Percentiles rank a stretch among this genome's conserved stretches.
phyloP scores from a whole-genome alignment of 2,329 filamentous ascomycete genomes.

The Colletotrichum sp. region DNA sequence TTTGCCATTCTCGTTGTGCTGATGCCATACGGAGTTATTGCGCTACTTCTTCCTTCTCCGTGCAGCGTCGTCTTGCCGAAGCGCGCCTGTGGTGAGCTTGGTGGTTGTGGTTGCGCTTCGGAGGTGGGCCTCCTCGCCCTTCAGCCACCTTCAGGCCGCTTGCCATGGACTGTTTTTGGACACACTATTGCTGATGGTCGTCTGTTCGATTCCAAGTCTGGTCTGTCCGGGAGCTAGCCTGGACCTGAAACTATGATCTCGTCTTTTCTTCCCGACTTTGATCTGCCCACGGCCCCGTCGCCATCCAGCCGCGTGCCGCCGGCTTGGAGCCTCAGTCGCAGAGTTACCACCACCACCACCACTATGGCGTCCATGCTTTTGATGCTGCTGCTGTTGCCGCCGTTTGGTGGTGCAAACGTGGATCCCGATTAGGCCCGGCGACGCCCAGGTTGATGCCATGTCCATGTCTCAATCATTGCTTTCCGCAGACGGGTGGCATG shows the following conservation, averaged over 20 bases:
- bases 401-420: constrained; percentile 11
- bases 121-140: not conserved
- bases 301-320: constrained; percentile 8
- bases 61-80: constrained; percentile 17
- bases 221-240: constrained; percentile 13
- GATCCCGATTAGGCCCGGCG: constrained; percentile 14
- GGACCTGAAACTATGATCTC: constrained; percentile 20
- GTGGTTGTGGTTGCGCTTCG: constrained; percentile 4
- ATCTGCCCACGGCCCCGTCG: constrained; percentile 17
- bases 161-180: constrained; percentile 12
- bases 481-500: not conserved
- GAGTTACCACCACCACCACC: not conserved
- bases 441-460: constrained; percentile 11
- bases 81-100: not conserved
- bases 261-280: constrained; percentile 4
- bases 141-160: constrained; percentile 18
- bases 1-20: constrained; percentile 15
- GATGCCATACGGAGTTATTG: constrained; percentile 11
- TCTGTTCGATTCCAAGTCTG: constrained; percentile 9
- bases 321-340: constrained; percentile 3
- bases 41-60: constrained; percentile 8
- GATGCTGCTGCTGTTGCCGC: not conserved
- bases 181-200: constrained; percentile 7
- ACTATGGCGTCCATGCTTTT: constrained; percentile 7
- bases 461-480: constrained; percentile 18